Base-by-base conservation (phyloP, 805 yeast species). In the Kodamaea kakaduensis region DNA sequence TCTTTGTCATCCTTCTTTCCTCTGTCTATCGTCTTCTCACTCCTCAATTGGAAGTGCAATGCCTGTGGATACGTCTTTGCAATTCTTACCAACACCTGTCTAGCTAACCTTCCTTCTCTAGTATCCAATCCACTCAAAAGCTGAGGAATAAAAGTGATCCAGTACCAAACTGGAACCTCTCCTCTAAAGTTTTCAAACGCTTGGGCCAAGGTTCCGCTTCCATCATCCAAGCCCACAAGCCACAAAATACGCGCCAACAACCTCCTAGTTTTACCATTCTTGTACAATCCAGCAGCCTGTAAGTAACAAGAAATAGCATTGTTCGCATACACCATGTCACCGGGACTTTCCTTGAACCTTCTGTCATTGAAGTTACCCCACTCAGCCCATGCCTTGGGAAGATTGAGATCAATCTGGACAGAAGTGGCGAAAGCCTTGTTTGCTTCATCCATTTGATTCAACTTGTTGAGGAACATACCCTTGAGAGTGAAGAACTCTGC, bases 361-460 rank as follows among this genome's bases (percentile, higher is more conserved):
- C 81, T 76, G 48, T 93, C 98, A 54, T 89, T 89, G 64, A 87
- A 93, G 55, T 81, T 78, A 42, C 98, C 99, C 99, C 99, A 93
- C 56, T 94, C 97, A 3, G 97, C 97, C 99, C 99, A 93, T 0
- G 98, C 97, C 57, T 93, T 90, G 1, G 97, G 96, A 31, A 93
- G 61, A 50, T 89, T 87, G 47, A 90, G 73, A 52, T 94, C 98
- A 38, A 93, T 80, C 58, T 93, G 97, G 13, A 93, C 97, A 1
- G 98, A 96, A 2, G 97, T 86, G 1, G 97, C 96, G 66, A 93
- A 93, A 0, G 96, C 96, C 56, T 93, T 95, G 54, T 93, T 89
- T 9, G 99, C 97, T 50, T 90, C 97, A 41, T 90, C 97, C 45
- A 80, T 79, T 29, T 86, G 90, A 47, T 86, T 81, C 48, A 93